Conservation (phyloP, 139 green algal genomes). For the Coelastrella sp. region DNA sequence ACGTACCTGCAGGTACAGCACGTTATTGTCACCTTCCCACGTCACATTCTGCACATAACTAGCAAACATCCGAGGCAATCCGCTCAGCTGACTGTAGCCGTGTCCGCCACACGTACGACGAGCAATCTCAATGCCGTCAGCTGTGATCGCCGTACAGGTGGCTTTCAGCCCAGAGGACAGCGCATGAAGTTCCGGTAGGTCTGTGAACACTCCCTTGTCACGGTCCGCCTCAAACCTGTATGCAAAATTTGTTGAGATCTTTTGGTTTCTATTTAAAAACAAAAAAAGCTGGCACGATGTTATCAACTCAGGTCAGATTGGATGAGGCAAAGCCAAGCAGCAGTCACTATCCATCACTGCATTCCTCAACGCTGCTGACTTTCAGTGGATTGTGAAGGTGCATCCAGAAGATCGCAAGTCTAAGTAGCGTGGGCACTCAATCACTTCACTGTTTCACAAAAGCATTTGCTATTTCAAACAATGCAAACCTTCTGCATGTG, state of each 20-base stretch:
- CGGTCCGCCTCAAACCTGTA: slow-evolving; percentile 75
- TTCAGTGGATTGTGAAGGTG: no score
- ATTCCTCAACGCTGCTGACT: no score
- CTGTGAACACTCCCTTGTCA: slow-evolving; percentile 82
- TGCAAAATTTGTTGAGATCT: background rate
- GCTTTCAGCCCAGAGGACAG: slow-evolving; percentile 88
- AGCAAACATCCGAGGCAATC: slow-evolving; percentile 83
- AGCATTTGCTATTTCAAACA: no score
- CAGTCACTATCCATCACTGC: no score
- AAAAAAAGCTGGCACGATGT: no score
- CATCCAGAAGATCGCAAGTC: no score
- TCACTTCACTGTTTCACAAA: no score
- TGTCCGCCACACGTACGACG: slow-evolving; percentile 91
- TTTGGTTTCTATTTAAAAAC: no score
- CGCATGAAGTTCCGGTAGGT: slow-evolving; percentile 93
- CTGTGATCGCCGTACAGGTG: slow-evolving; percentile 67
- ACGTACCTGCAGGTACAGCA: slow-evolving; percentile 73
- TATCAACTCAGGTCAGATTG: no score
- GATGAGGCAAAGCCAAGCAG: no score
- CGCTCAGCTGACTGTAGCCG: slow-evolving; percentile 87
- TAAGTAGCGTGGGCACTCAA: no score
- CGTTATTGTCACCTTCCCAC: slow-evolving; percentile 97
- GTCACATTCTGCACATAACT: slow-evolving; percentile 94
- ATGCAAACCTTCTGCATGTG: no score
- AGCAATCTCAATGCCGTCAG: slow-evolving; percentile 53